Conservation (phyloP, 306 rosid genomes). For the Castanospermum australe region DNA sequence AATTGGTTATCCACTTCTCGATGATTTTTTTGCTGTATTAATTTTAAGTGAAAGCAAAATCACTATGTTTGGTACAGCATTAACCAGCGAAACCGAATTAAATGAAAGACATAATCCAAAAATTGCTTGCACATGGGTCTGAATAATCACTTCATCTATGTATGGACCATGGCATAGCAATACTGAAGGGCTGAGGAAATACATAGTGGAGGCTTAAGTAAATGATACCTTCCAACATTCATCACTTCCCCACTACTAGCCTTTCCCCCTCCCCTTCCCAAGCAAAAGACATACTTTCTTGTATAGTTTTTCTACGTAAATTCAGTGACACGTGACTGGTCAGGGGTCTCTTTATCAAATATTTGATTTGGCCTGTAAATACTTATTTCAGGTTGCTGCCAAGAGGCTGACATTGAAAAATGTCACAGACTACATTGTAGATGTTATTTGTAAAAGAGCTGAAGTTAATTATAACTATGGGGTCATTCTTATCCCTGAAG, state of each 20-base stretch:
- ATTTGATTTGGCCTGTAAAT: constrained; percentile 25
- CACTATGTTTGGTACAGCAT: constrained; percentile 6
- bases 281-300: not conserved
- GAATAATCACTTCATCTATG: not conserved
- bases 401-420: constrained; percentile 92
- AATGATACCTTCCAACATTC: not conserved
- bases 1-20: constrained; percentile 11
- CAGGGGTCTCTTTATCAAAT: not conserved
- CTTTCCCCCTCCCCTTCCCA: not conserved
- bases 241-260: not conserved
- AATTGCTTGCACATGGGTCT: not conserved
- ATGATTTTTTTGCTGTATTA: not conserved
- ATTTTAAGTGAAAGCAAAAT: constrained; percentile 7
- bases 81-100: not conserved
- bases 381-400: constrained; percentile 79
- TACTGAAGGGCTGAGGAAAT: constrained; percentile 16
- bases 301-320: constrained; percentile 3
- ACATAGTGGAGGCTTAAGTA: constrained; percentile 1
- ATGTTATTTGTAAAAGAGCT: constrained; percentile 76
- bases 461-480: constrained; percentile 81
- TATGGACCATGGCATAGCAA: not conserved
- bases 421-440: constrained; percentile 93
- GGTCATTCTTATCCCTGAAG: constrained; percentile 97
- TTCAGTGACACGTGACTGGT: not conserved
- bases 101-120: not conserved